Percentiles rank a stretch among this genome's conserved stretches.
Evolutionary conservation across 768 basidiomycete genomes (phyloP).

Genomic region (Mycena belliarum): DNA sequence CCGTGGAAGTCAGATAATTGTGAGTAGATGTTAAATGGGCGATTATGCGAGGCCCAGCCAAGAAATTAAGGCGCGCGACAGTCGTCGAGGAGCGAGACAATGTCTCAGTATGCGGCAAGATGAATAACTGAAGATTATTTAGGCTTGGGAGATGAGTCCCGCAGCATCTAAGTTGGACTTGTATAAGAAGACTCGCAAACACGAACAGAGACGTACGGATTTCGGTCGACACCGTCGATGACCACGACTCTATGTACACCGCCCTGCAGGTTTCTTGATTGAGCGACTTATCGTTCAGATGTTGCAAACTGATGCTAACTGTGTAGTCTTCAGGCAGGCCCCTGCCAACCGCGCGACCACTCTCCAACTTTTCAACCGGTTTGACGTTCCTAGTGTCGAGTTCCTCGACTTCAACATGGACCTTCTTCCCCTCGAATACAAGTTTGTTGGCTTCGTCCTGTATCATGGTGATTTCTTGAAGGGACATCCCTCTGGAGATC

Average conservation of each 20-base stretch:
- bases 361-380: slow-evolving; percentile 38
- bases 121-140: slow-evolving; percentile 69
- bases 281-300: too few relatives aligned
- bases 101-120: slow-evolving; percentile 68
- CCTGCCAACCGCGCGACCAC: slow-evolving; percentile 55
- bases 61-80: slow-evolving; percentile 78
- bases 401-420: slow-evolving; percentile 77
- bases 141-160: slow-evolving; percentile 84
- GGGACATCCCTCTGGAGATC: slow-evolving; percentile 65
- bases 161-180: slow-evolving; percentile 58
- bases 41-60: slow-evolving; percentile 77
- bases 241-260: slow-evolving; percentile 77
- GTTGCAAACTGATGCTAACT: background rate
- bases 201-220: slow-evolving; percentile 53
- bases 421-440: slow-evolving; percentile 66
- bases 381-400: slow-evolving; percentile 44
- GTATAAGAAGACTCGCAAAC: slow-evolving; percentile 13
- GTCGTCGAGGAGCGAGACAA: slow-evolving; percentile 61
- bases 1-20: slow-evolving; percentile 51
- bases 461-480: slow-evolving; percentile 60
- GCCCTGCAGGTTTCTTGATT: slow-evolving; percentile 32
- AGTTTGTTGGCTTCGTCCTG: slow-evolving; percentile 66
- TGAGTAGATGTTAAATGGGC: slow-evolving; percentile 62
- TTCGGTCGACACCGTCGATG: slow-evolving; percentile 81
- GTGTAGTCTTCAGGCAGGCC: slow-evolving; percentile 73